Evolutionary conservation across 306 rosid species (phyloP).

Genomic region (Cucumis hystrix): DNA sequence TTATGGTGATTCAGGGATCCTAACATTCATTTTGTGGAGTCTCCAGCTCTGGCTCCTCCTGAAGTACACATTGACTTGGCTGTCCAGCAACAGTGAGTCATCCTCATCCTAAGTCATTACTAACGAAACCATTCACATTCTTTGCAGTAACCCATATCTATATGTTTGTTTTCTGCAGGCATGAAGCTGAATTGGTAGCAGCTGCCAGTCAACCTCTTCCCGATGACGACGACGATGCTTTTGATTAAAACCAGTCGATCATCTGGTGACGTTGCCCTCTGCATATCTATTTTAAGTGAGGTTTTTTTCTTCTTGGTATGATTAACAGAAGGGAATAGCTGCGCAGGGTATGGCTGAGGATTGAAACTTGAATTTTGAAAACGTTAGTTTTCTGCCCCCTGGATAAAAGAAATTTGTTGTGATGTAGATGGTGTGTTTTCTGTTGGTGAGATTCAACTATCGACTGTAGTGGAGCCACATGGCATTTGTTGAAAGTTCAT

Average conservation of each 20-base stretch:
- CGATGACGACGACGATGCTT: constrained; percentile 50
- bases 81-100: constrained; percentile 23
- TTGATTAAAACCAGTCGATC: not conserved
- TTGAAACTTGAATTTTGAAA: not conserved
- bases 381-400: not conserved
- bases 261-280: not conserved
- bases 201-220: constrained; percentile 66
- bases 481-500: not conserved
- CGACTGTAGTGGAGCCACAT: not conserved
- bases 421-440: not conserved
- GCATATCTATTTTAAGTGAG: not conserved
- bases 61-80: constrained; percentile 53
- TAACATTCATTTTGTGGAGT: constrained; percentile 59
- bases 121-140: not conserved
- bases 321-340: not conserved
- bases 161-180: constrained; percentile 6
- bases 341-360: not conserved
- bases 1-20: constrained; percentile 23
- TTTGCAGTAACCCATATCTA: not conserved
- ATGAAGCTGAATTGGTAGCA: constrained; percentile 37
- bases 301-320: not conserved
- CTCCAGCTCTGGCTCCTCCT: constrained; percentile 82
- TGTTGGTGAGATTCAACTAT: not conserved
- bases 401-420: not conserved
- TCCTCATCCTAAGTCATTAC: not conserved